phyloP scores from a whole-genome alignment of 306 rosid genomes.

The Trifolium repens region DNA sequence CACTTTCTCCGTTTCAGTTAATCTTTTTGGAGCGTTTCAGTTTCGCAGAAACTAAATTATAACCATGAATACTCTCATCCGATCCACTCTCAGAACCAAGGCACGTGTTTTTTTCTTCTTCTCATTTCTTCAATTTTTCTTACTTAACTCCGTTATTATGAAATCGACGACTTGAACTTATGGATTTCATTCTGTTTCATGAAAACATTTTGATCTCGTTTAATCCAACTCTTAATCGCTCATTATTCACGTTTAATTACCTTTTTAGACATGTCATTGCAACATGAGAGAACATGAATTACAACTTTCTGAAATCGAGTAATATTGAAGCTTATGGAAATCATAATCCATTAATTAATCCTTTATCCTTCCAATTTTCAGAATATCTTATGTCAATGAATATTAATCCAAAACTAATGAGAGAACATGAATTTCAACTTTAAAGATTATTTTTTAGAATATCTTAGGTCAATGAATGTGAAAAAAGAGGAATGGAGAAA shows the following conservation, averaged over 20 bases:
- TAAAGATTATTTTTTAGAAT: neutral
- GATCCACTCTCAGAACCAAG: constrained; percentile 44
- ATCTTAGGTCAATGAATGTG: no score
- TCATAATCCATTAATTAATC: no score
- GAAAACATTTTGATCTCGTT: neutral
- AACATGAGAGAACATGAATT: neutral
- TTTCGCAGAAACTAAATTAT: neutral
- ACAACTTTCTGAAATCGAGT: constrained; percentile 4
- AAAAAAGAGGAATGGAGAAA: neutral
- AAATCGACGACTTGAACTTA: neutral
- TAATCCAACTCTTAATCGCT: neutral
- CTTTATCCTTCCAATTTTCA: no score
- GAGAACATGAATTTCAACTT: no score
- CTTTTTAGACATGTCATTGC: neutral
- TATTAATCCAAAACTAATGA: no score
- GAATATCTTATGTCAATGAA: no score
- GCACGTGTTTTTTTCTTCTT: constrained; percentile 15
- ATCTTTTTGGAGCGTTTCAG: neutral
- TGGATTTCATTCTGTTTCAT: constrained; percentile 3
- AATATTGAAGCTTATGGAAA: neutral
- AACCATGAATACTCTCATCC: constrained; percentile 39
- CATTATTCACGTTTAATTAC: constrained; percentile 2
- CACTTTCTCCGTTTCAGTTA: no score
- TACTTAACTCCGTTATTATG: no score
- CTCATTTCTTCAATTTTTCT: neutral